Percentiles rank a stretch among this genome's conserved stretches.
Conservation (phyloP, 495 filamentous ascomycete genomes). For the Thermothielavioides terrestris region DNA sequence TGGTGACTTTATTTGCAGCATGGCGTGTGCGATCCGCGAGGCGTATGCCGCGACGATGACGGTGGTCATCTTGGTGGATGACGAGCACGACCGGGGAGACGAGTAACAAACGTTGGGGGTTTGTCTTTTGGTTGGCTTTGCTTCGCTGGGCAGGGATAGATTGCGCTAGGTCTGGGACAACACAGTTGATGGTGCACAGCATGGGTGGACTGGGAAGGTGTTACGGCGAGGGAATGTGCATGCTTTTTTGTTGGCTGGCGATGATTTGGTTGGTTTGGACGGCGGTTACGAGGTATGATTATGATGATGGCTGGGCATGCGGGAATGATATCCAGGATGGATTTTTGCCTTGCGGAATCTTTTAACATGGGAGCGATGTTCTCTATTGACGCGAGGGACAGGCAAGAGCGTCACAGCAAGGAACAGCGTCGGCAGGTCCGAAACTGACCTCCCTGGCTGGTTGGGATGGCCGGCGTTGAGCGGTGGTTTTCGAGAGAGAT, state of each 20-base stretch:
- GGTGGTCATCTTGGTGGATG: constrained; percentile 55
- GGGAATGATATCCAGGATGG: background rate
- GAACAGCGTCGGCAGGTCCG: background rate
- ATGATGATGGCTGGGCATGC: background rate
- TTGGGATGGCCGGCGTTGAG: background rate
- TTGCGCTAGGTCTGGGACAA: background rate
- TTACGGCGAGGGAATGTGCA: too few species aligned
- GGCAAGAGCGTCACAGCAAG: background rate
- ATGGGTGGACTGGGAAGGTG: background rate
- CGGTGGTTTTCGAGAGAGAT: background rate
- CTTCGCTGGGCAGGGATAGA: too few species aligned
- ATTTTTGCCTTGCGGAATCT: background rate
- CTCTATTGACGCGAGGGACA: background rate
- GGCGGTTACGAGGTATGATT: background rate
- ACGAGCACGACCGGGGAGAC: constrained; percentile 20
- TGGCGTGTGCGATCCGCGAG: constrained; percentile 61
- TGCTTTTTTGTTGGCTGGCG: background rate
- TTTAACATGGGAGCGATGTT: background rate
- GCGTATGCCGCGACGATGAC: constrained; percentile 61
- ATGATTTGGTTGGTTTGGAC: background rate
- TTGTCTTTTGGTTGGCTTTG: constrained; percentile 8
- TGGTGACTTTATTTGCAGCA: constrained; percentile 32
- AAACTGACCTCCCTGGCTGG: background rate
- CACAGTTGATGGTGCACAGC: background rate
- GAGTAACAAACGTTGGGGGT: too few species aligned